Evolutionary conservation across 306 rosid genomes (phyloP).

Genomic region (Cicer pinnatifidum): DNA sequence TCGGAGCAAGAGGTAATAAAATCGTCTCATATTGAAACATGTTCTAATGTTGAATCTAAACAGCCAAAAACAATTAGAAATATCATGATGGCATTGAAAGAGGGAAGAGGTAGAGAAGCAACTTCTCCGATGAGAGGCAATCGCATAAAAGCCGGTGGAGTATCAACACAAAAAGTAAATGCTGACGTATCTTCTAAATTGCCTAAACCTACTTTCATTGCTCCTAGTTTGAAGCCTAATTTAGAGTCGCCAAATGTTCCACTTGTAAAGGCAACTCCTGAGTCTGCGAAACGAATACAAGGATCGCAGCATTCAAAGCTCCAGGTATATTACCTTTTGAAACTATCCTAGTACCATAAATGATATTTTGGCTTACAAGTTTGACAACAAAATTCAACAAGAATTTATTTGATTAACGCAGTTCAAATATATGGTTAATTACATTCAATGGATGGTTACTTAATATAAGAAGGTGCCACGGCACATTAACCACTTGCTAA

Average conservation of each 20-base stretch:
- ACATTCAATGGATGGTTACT: no score
- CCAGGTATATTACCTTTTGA: slow-evolving; percentile 61
- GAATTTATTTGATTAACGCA: no score
- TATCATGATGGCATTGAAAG: slow-evolving; percentile 86
- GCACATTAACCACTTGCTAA: no score
- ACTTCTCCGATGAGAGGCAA: slow-evolving; percentile 84
- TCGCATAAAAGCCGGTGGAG: slow-evolving; percentile 58
- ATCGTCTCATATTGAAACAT: slow-evolving; percentile 55
- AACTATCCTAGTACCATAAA: not conserved
- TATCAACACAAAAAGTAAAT: slow-evolving; percentile 55
- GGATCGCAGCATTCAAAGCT: slow-evolving; percentile 66
- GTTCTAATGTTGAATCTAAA: slow-evolving; percentile 62
- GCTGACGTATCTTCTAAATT: slow-evolving; percentile 66
- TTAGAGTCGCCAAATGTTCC: slow-evolving; percentile 59
- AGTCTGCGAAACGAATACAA: slow-evolving; percentile 63
- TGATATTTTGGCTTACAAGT: no score
- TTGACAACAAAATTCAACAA: no score
- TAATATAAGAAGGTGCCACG: no score
- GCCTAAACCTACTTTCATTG: slow-evolving; percentile 62
- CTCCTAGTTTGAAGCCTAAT: slow-evolving; percentile 62
- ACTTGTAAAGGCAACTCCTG: slow-evolving; percentile 57
- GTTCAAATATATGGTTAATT: no score
- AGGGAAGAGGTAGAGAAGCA: slow-evolving; percentile 78
- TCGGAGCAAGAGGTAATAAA: slow-evolving; percentile 58
- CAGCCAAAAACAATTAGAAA: slow-evolving; percentile 80